Percentiles rank a stretch among this genome's conserved stretches.
These are phyloP conservation scores for Fusarium sp. DNA, from an alignment of 2,329 filamentous ascomycete species.

Conservation along the genomic window DNA sequence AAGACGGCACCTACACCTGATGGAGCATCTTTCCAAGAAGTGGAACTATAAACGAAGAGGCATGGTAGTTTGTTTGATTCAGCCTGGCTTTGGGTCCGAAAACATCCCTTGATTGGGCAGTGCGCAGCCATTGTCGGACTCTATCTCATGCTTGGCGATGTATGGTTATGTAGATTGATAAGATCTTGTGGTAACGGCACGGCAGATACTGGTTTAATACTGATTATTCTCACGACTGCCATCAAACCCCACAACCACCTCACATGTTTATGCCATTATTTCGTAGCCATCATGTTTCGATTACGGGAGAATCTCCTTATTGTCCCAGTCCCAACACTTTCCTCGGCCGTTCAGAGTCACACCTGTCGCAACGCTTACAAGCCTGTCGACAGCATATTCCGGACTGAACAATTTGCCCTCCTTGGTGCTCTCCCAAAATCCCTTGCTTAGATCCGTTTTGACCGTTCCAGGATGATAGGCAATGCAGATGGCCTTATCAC, in stretches of 20 bases:
- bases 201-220: slow-evolving; percentile 40
- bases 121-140: slow-evolving; percentile 6
- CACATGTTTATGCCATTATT: neutral
- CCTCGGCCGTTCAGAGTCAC: slow-evolving; percentile 66
- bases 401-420: slow-evolving; percentile 72
- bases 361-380: slow-evolving; percentile 69
- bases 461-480: slow-evolving; percentile 85
- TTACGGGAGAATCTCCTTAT: slow-evolving; percentile 59
- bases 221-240: neutral
- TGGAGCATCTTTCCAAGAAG: slow-evolving; percentile 71
- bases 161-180: slow-evolving; percentile 25
- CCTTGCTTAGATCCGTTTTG: slow-evolving; percentile 76
- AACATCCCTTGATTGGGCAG: slow-evolving; percentile 9
- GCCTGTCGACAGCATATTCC: slow-evolving; percentile 72
- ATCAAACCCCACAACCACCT: neutral
- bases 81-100: slow-evolving; percentile 6
- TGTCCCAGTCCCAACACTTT: slow-evolving; percentile 76
- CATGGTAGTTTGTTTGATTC: neutral
- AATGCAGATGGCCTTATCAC: slow-evolving; percentile 73
- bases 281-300: neutral
- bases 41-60: slow-evolving; percentile 60
- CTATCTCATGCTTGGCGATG: slow-evolving; percentile 14
- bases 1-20: slow-evolving; percentile 63
- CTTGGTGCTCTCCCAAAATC: slow-evolving; percentile 75
- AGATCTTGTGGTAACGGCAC: slow-evolving; percentile 27